Conservation (phyloP, 2,329 filamentous ascomycete genomes). For the Phaeosphaeria sp. region DNA sequence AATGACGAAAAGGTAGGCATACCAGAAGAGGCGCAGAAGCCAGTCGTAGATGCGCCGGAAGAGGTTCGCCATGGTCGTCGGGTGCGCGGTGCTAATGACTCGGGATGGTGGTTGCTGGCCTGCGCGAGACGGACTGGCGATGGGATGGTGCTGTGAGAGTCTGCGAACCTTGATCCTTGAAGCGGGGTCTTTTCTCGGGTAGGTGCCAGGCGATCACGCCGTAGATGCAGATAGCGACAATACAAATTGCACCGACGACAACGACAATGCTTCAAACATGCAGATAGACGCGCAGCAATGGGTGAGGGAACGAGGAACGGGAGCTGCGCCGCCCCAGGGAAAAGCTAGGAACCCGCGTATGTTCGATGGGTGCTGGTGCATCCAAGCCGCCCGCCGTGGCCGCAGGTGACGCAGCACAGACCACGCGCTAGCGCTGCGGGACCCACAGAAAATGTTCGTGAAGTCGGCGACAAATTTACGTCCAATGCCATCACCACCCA, state of each 20-base stretch:
- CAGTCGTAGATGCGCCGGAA: constrained; percentile 98
- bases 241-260: constrained; percentile 19
- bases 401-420: constrained; percentile 23
- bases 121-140: constrained; percentile 26
- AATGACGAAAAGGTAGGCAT: constrained; percentile 47
- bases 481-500: background rate
- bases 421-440: constrained; percentile 11
- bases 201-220: constrained; percentile 35
- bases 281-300: constrained; percentile 10
- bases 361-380: constrained; percentile 23
- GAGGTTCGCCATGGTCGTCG: constrained; percentile 76
- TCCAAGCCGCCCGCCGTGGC: constrained; percentile 19
- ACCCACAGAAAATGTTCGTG: constrained; percentile 16
- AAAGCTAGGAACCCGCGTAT: constrained; percentile 29
- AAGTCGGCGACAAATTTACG: constrained; percentile 7
- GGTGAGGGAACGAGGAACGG: constrained; percentile 31
- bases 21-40: constrained; percentile 98
- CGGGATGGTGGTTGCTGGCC: constrained; percentile 31
- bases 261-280: constrained; percentile 19
- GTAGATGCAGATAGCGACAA: constrained; percentile 31
- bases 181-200: constrained; percentile 39
- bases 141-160: constrained; percentile 37
- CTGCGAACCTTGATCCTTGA: constrained; percentile 45
- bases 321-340: constrained; percentile 40
- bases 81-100: constrained; percentile 41